A percentile compares a stretch with the other conserved stretches of the same genome.
These are phyloP conservation scores for Nakaseomyces sp. DNA, from an alignment of 1,139 yeast species.

Conservation along the genomic window DNA sequence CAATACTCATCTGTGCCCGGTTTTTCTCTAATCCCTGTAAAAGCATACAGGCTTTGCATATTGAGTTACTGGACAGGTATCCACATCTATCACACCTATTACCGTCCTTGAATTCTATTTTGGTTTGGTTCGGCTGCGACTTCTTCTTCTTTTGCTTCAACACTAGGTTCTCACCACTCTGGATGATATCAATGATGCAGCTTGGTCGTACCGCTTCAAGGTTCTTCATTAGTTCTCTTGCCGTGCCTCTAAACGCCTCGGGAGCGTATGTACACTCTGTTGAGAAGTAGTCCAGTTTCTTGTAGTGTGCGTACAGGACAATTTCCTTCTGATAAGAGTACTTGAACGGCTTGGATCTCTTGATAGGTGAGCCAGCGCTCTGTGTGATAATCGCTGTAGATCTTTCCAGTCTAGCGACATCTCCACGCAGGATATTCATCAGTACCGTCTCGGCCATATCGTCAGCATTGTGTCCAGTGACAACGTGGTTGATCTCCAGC, in stretches of 20 bases:
- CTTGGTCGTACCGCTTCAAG: conserved; percentile 87
- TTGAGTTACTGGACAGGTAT: conserved; percentile 74
- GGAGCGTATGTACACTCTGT: conserved; percentile 98
- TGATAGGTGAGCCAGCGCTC: conserved; percentile 68
- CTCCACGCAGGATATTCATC: conserved; percentile 94
- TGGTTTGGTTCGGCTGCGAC: conserved; percentile 19
- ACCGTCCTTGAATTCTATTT: conserved; percentile 47
- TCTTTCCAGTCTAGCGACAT: conserved; percentile 80
- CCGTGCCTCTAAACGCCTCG: conserved; percentile 96
- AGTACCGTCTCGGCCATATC: conserved; percentile 98
- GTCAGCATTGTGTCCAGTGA: conserved; percentile 98
- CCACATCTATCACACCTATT: conserved; percentile 85
- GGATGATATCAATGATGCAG: conserved; percentile 87
- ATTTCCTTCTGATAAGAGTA: conserved; percentile 96
- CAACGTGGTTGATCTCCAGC: conserved; percentile 78
- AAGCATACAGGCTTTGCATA: conserved; percentile 89
- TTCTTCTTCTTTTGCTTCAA: conserved; percentile 45
- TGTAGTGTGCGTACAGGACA: conserved; percentile 93
- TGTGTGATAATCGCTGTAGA: conserved; percentile 86
- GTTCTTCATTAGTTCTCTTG: conserved; percentile 82
- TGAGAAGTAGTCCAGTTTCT: conserved; percentile 87
- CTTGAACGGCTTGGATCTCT: conserved; percentile 91
- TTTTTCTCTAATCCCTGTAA: conserved; percentile 76
- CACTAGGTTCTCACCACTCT: conserved; percentile 83
- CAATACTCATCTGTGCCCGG: conserved; percentile 53